Conservation (phyloP, 2,329 filamentous ascomycete species). For the Venturiaceae sp. region DNA sequence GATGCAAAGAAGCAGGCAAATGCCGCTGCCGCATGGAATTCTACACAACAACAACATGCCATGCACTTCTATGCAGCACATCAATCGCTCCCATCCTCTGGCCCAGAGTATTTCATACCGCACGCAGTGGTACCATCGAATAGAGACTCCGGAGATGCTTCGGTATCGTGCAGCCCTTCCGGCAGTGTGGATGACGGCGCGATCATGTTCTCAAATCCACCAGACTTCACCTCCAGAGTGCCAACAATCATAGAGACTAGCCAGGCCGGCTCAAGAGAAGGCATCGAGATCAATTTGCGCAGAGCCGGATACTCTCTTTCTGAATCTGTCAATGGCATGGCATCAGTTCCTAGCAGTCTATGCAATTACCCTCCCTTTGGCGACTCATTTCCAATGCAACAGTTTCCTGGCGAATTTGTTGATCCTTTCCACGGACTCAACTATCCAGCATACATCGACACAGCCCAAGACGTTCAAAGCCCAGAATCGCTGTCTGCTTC, state of each 20-base stretch:
- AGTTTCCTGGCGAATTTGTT: neutral
- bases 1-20: constrained; percentile 35
- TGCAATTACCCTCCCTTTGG: neutral
- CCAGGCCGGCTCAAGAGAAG: neutral
- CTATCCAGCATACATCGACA: neutral
- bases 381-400: neutral
- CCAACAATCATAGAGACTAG: neutral
- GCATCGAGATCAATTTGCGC: neutral
- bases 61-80: neutral
- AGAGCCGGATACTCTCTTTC: neutral
- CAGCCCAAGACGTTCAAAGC: neutral
- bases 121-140: neutral
- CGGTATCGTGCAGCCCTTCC: neutral
- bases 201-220: neutral
- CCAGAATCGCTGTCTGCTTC: neutral
- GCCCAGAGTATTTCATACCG: neutral
- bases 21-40: constrained; percentile 17
- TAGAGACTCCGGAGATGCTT: neutral
- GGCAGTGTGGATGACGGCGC: neutral
- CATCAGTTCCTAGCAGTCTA: neutral
- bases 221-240: neutral
- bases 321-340: neutral
- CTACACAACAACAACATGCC: neutral
- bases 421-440: neutral
- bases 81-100: neutral